Conservation (phyloP, 2,329 filamentous ascomycete species). For the Aspergillus hortae region DNA sequence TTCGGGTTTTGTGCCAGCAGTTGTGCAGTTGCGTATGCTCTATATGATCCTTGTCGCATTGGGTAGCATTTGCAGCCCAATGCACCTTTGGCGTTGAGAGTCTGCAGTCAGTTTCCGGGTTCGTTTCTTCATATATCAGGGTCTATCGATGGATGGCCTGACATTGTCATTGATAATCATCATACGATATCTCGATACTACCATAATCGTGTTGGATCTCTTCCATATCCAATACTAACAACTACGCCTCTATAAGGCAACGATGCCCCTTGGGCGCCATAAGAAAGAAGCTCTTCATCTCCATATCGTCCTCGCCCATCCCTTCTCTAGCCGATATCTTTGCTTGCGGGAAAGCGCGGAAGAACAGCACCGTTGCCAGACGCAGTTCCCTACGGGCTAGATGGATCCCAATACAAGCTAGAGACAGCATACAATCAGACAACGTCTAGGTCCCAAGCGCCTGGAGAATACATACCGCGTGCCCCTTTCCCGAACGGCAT, state of each 20-base stretch:
- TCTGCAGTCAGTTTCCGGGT: no score
- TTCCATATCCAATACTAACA: neutral
- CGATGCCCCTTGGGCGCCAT: constrained; percentile 42
- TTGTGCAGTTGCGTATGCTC: no score
- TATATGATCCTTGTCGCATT: no score
- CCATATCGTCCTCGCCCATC: constrained; percentile 39
- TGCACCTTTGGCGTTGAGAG: no score
- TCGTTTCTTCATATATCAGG: no score
- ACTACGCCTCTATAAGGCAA: constrained; percentile 33
- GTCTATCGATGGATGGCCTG: no score
- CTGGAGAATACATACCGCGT: constrained; percentile 38
- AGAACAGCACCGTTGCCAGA: constrained; percentile 51
- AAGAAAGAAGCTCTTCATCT: constrained; percentile 43
- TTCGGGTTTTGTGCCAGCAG: no score
- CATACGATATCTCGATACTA: no score
- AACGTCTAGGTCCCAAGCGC: neutral
- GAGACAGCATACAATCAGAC: neutral
- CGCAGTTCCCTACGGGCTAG: constrained; percentile 60
- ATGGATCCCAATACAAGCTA: constrained; percentile 64
- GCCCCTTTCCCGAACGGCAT: constrained; percentile 68
- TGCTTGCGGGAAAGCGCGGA: constrained; percentile 33
- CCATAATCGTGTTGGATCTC: neutral
- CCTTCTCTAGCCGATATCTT: constrained; percentile 18
- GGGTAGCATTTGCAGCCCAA: no score
- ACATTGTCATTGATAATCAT: no score